Conservation (phyloP, 345 rosid genomes). For the Syzygium jambos region DNA sequence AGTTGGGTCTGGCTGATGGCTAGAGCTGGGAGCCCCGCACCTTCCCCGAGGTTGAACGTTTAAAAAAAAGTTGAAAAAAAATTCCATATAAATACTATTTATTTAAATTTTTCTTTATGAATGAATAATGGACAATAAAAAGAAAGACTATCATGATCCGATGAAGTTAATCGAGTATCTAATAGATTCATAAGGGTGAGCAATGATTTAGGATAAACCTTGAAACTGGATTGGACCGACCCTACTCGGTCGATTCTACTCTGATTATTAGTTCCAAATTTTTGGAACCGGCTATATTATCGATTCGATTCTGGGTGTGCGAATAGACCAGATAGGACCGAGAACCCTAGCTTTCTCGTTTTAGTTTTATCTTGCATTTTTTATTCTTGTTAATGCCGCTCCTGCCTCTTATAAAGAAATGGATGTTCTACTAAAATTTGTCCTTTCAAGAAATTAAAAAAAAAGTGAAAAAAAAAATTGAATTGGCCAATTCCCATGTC, state of each 20-base stretch:
- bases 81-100: neutral
- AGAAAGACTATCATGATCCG: neutral
- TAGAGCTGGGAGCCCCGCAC: neutral
- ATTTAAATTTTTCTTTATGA: neutral
- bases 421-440: neutral
- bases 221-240: rapidly evolving
- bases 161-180: neutral
- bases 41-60: neutral
- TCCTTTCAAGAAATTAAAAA: neutral
- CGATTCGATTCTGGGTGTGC: no score
- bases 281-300: neutral
- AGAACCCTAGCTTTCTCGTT: neutral
- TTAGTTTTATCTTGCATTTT: neutral
- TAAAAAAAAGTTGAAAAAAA: neutral
- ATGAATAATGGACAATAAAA: neutral
- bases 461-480: neutral
- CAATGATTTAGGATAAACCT: rapidly evolving
- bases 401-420: neutral
- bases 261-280: rapidly evolving
- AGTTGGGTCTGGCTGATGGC: neutral
- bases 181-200: neutral
- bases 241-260: rapidly evolving
- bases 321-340: rapidly evolving
- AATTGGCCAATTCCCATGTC: rapidly evolving
- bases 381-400: neutral